Percentiles rank a stretch among this genome's conserved stretches.
Evolutionary conservation across 169 alveolate genomes (phyloP).

Genomic region (Plasmodium coatneyi): DNA sequence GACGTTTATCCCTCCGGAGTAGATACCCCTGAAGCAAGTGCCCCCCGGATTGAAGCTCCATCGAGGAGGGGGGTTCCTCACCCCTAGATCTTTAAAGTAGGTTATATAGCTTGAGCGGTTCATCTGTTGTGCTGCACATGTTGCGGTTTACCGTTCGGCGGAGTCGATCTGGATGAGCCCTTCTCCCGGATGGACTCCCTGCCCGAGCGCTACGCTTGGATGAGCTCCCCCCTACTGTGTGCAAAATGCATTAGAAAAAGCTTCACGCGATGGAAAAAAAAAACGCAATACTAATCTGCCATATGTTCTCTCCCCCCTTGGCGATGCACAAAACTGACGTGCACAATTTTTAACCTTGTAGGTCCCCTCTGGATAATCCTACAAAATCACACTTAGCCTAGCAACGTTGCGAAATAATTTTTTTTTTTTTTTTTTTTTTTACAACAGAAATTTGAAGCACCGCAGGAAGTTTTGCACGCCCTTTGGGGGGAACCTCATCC

Average conservation of each 20-base stretch:
- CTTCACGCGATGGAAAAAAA: background rate
- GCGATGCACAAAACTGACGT: background rate
- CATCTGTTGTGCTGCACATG: conserved; percentile 31
- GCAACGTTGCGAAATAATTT: background rate
- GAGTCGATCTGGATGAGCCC: background rate
- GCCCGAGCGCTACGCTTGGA: background rate
- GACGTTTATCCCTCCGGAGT: background rate
- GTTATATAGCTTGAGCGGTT: background rate
- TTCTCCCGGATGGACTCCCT: background rate
- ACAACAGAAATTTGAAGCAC: background rate
- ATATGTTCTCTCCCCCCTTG: background rate
- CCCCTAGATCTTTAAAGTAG: conserved; percentile 14
- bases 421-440: no score
- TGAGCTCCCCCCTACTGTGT: background rate
- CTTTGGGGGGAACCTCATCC: background rate
- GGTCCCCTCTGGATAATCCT: background rate
- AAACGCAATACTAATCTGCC: background rate
- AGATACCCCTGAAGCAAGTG: background rate
- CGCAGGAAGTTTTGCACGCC: background rate
- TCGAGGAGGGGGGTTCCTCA: background rate
- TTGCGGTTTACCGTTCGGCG: background rate
- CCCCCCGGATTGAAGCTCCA: background rate
- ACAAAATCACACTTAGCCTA: background rate
- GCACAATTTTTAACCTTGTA: background rate
- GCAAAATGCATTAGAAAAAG: background rate